A percentile compares a stretch with the other conserved stretches of the same genome.
These are phyloP conservation scores for Xylaria multiplex DNA, from an alignment of 2,329 filamentous ascomycete species.

Conservation along the genomic window DNA sequence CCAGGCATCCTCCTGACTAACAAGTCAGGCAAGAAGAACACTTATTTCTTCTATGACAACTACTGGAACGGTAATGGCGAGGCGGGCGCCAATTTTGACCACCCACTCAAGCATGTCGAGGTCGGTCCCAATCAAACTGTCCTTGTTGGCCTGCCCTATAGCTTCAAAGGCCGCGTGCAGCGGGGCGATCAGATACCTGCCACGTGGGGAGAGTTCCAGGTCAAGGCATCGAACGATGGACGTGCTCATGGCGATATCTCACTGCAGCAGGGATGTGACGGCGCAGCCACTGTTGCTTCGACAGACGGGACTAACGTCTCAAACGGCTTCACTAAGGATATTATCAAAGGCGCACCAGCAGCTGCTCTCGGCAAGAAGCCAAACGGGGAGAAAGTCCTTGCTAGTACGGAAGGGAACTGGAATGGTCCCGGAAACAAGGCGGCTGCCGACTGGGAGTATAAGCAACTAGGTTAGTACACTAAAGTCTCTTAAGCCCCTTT, in stretches of 20 bases:
- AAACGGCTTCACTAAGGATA: slow-evolving; percentile 49
- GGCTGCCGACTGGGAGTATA: slow-evolving; percentile 50
- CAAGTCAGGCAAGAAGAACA: slow-evolving; percentile 47
- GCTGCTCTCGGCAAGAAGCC: slow-evolving; percentile 49
- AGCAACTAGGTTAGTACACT: slow-evolving; percentile 45
- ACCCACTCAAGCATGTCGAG: slow-evolving; percentile 50
- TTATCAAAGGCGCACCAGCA: slow-evolving; percentile 49
- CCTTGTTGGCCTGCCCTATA: slow-evolving; percentile 47
- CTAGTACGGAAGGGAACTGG: slow-evolving; percentile 53
- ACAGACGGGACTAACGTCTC: slow-evolving; percentile 50
- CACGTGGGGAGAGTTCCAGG: slow-evolving; percentile 55
- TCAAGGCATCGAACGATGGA: slow-evolving; percentile 51
- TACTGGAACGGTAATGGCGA: slow-evolving; percentile 54
- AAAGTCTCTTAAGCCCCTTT: background rate
- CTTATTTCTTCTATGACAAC: slow-evolving; percentile 55
- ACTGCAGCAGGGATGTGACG: slow-evolving; percentile 53
- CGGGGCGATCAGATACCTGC: slow-evolving; percentile 51
- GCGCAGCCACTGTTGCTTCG: slow-evolving; percentile 51
- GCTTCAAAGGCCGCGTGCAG: slow-evolving; percentile 56
- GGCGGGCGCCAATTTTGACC: slow-evolving; percentile 54
- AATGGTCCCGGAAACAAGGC: slow-evolving; percentile 50
- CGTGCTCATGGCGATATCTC: slow-evolving; percentile 53
- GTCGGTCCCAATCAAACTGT: slow-evolving; percentile 47
- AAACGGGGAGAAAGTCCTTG: slow-evolving; percentile 49
- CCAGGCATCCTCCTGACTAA: slow-evolving; percentile 54